These are phyloP conservation scores for Phaeophleospora eucalypticola DNA, from an alignment of 2,329 filamentous ascomycete genomes.

Conservation along the genomic window DNA sequence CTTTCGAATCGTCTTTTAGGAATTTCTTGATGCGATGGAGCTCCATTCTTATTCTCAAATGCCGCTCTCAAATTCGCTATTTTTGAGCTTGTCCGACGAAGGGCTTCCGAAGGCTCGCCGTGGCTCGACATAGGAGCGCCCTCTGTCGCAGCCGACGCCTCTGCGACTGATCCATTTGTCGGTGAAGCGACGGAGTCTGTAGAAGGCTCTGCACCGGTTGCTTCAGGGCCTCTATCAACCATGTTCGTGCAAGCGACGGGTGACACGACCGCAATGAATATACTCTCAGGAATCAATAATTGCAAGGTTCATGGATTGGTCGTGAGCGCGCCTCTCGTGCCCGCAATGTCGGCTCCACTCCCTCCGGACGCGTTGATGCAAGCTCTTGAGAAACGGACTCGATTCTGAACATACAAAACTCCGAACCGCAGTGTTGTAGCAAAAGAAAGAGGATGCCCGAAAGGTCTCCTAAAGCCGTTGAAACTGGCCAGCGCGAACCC, in stretches of 20 bases:
- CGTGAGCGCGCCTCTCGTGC: too few relatives aligned
- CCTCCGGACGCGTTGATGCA: too few relatives aligned
- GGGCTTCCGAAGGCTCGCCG: too few relatives aligned
- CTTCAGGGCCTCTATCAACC: neutral
- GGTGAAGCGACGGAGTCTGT: neutral
- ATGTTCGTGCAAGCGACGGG: neutral
- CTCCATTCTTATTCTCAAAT: slow-evolving; percentile 23
- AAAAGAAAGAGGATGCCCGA: too few relatives aligned
- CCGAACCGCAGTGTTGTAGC: too few relatives aligned
- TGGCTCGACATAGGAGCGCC: neutral
- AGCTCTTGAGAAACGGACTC: too few relatives aligned
- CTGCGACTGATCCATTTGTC: neutral
- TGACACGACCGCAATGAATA: too few relatives aligned
- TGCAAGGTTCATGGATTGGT: neutral
- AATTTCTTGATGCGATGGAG: slow-evolving; percentile 1
- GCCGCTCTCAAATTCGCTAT: slow-evolving; percentile 29
- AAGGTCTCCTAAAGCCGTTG: too few relatives aligned
- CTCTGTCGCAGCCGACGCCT: neutral
- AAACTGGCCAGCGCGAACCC: slow-evolving; percentile 1
- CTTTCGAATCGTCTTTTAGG: slow-evolving; percentile 10
- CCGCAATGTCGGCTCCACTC: too few relatives aligned
- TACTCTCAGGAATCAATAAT: too few relatives aligned
- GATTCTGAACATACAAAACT: too few relatives aligned
- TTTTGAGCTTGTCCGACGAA: slow-evolving; percentile 24
- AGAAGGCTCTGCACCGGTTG: neutral